Conservation (phyloP, 768 basidiomycete species). For the Lentinus tigrinus region DNA sequence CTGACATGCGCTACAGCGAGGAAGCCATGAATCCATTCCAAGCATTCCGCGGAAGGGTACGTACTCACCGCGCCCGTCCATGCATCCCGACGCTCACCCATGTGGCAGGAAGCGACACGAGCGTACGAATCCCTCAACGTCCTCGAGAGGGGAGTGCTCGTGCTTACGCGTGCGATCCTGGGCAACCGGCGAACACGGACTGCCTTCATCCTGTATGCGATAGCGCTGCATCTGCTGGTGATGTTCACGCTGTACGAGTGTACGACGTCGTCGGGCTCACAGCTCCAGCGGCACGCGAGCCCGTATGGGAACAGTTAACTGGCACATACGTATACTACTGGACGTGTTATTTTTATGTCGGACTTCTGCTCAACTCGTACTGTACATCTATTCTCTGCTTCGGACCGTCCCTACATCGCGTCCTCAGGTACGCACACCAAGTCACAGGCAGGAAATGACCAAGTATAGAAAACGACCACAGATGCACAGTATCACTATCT, state of each 20-base stretch:
- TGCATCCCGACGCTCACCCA: neutral
- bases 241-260: slow-evolving; percentile 79
- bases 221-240: slow-evolving; percentile 77
- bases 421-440: no score
- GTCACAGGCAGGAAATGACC: no score
- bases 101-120: slow-evolving; percentile 82
- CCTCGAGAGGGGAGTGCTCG: slow-evolving; percentile 83
- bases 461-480: no score
- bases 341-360: no score
- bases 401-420: no score
- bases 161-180: slow-evolving; percentile 80
- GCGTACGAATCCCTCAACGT: slow-evolving; percentile 91
- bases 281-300: slow-evolving; percentile 50
- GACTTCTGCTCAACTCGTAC: no score
- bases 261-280: slow-evolving; percentile 48
- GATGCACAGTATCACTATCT: no score
- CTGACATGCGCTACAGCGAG: slow-evolving; percentile 40
- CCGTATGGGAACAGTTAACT: slow-evolving; percentile 38
- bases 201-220: slow-evolving; percentile 85
- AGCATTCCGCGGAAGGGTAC: slow-evolving; percentile 89
- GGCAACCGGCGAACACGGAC: slow-evolving; percentile 89
- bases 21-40: slow-evolving; percentile 99
- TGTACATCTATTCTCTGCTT: no score
- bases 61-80: slow-evolving; percentile 42
- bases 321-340: neutral